These are phyloP conservation scores for Trichophaea hybrida DNA, from an alignment of 2,329 filamentous ascomycete species.

Conservation along the genomic window DNA sequence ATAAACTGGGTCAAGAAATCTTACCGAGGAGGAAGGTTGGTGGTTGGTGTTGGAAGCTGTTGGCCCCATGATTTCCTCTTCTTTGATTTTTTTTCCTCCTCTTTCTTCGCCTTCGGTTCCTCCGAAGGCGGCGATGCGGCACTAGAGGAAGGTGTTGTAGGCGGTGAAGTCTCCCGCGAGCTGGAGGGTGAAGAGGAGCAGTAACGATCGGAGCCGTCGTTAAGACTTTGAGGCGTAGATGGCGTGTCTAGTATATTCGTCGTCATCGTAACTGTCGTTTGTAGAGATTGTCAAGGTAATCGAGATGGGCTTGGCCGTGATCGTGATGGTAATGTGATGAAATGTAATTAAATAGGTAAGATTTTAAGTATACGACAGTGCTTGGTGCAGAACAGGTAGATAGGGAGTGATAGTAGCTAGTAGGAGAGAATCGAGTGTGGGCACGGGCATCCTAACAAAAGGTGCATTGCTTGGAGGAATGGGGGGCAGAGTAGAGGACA, in stretches of 20 bases:
- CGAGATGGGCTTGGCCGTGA: background rate
- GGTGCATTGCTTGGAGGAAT: too few species aligned
- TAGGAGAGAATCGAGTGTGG: too few species aligned
- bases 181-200: background rate
- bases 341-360: background rate
- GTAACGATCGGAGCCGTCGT: background rate
- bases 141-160: background rate
- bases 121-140: background rate
- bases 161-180: background rate
- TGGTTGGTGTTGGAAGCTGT: slow-evolving; percentile 90
- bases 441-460: too few species aligned
- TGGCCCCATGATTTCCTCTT: slow-evolving; percentile 99
- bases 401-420: too few species aligned
- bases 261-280: too few species aligned
- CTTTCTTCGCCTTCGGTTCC: background rate
- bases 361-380: background rate
- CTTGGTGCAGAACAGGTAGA: too few species aligned
- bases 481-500: too few species aligned
- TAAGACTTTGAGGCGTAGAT: background rate
- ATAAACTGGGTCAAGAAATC: slow-evolving; percentile 23
- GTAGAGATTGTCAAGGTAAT: background rate
- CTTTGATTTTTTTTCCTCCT: slow-evolving; percentile 57
- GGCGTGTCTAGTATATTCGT: background rate
- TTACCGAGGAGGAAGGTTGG: slow-evolving; percentile 80
- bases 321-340: background rate